Evolutionary conservation across 768 basidiomycete genomes (phyloP), one percentile per base, ranked within the genome.

Genomic region (Wakefieldia striispora): DNA sequence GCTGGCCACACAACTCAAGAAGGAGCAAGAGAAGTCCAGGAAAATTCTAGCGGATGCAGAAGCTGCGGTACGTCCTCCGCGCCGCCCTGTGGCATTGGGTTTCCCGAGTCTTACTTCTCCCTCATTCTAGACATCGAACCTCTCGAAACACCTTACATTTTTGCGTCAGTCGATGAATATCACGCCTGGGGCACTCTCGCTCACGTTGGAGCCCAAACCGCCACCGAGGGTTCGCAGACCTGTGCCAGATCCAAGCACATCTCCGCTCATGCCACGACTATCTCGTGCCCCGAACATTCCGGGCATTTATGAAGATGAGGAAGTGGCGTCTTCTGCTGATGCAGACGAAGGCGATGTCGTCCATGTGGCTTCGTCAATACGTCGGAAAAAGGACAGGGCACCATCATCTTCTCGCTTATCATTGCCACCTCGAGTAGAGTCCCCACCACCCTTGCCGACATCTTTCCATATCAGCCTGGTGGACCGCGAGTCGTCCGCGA

Each of bases 21-120:
- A 81, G 61, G 90, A 91, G 65, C 80, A 81, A 44, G 87, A 88
- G 67, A 90, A 83, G 67, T 86, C 86, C 16, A 74, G 79, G 58
- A 83, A 79, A 63, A 67, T 92, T 54, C 73, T 91, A 60, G 73
- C 77, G 11, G 88, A 91, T 59, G 78, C 88, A 35, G 90, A 91
- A 66, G 71, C 77, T 51, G 88, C 86, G 56, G 89, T 91, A 70
- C 61, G 75, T 60, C 14, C 74, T 63, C 46, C 49, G 19, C 43
- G 46, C 39, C 47, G 40, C 43, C 35, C 43, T 49, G 56, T 67
- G 54, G 43, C 54, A 53, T 53, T 36, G 23, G 13, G 36, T 54
- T 55, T 29, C 43, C 34, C 51, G 56, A 40, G 49, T 29, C 20
- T 50, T 16, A 33, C 39, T 53, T n/a, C 36, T 31, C 39, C 36